phyloP scores from a whole-genome alignment of 768 basidiomycete species.

The Dacryopinax spathularia region DNA sequence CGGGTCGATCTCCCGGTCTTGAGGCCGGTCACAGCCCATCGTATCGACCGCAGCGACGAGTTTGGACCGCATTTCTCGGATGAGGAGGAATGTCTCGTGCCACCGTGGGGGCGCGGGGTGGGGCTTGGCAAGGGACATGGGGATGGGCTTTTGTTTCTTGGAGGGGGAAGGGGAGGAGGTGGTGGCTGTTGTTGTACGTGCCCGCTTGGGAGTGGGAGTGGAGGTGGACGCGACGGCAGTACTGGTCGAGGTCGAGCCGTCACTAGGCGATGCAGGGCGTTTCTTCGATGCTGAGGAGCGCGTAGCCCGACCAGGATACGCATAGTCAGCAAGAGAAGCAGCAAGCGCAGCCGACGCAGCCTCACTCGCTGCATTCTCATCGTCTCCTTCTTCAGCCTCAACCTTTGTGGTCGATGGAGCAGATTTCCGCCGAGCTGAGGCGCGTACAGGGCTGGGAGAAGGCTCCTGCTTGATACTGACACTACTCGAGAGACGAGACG shows the following conservation, averaged over 20 bases:
- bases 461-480: background rate
- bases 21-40: conserved; percentile 58
- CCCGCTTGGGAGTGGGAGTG: background rate
- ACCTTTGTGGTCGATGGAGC: background rate
- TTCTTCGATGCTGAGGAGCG: background rate
- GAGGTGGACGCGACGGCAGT: background rate
- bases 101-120: conserved; percentile 56
- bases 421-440: background rate
- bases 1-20: conserved; percentile 5
- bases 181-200: conserved; percentile 14
- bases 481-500: background rate
- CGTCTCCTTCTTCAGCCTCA: background rate
- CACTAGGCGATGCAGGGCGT: background rate
- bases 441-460: background rate
- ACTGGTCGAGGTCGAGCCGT: background rate
- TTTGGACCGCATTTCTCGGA: conserved; percentile 59
- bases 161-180: conserved; percentile 26
- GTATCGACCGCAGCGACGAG: conserved; percentile 80
- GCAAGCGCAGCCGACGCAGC: background rate
- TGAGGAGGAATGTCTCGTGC: conserved; percentile 54
- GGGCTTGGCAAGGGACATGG: conserved; percentile 38
- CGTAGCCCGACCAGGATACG: background rate
- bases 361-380: background rate
- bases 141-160: conserved; percentile 44
- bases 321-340: background rate